Evolutionary conservation across 495 filamentous ascomycete genomes (phyloP), one percentile per base, ranked within the genome.

Genomic region (Neurospora sp.): DNA sequence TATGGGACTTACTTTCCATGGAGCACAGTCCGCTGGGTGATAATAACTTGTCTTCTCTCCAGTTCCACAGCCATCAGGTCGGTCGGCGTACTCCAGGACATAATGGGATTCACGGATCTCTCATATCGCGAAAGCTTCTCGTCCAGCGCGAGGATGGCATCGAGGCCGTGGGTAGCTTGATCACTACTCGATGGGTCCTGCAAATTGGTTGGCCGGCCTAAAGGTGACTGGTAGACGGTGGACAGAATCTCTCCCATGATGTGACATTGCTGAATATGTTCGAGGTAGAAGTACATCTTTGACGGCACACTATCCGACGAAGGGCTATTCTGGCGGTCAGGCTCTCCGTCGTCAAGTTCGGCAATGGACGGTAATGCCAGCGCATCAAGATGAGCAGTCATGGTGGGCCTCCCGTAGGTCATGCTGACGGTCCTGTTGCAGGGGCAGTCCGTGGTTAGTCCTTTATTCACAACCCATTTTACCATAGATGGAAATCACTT

Each of bases 391-490:
- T 84, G 80, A 16, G 79, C 80, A 7, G 80, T 83, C 81, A 84
- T 85, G 68, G 81, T 83, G 20, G 85, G 85, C 31, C 83, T 74
- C 10, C 85, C 85, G 68, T 82, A 82, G 1, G 82, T 86, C 84
- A 86, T 86, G 75, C 84, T 86, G 71, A 84, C 78, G 37, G 82
- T 80, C 76, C 84, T 86, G 45, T 47, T 12, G 61, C 4, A 38
- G 27, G 41, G 18, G 59, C 41, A 74, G 40, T 27, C 8, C 35
- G 45, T 4, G 35, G 12, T 12, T 45, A 39, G 35, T 27, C 4
- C 8, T 22, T n/a, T 18, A 71, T 1, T 1, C 42, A n/a, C 18
- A 9, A 45, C 18, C 7, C 42, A 45, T 45, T 1, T n/a, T n/a
- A n/a, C 14, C 1, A 9, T 16, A 3, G n/a, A 44, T 1, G 20